Base-by-base conservation (phyloP, 2,329 filamentous ascomycete species). In the Spiromastix sp. region DNA sequence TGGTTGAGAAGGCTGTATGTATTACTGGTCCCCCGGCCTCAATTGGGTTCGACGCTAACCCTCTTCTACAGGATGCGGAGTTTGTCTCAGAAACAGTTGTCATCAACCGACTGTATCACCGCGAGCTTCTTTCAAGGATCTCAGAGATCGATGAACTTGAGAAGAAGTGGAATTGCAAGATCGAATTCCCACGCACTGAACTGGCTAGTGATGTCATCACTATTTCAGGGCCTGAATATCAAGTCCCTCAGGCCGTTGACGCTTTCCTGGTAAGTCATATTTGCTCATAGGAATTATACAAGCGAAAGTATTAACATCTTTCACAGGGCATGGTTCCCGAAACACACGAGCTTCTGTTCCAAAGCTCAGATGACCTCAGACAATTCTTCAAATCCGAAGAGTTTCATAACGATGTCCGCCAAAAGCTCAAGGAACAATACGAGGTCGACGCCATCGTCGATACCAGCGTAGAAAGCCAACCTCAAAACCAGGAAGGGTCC, bases 141-240 rank as follows among this genome's bases (percentile, higher is more conserved):
- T 69, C 75, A 29, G 85, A 95, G 53, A 85, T 98, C 39, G 89
- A 96, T 47, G 85, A 91, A 48, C 71, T 98, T 34, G 91, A 98
- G 67, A 93, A 93, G 71, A 95, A 94, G 64, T 96, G 87, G 81
- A 96, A 96, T 60, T 98, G 91, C 78, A 96, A 96, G 68, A 93
- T 98, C 54, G 84, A 86, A 48, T 98, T 98, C 56, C 91, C 91
- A 5, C 94, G 87, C 63, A 96, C 91, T 7, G 91, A 98, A 59
- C 83, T 93, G 61, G 91, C 91, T 15, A 96, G 89, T 56, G 91
- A 98, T 53, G 82, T 93, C 53, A 86, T 98, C 35, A 93, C 82
- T 12, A 86, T 98, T 39, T 94, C 86, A 42, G 91, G 91, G 4
- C 91, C 91, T 32, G 89, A 96, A 65, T 98, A 93, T 74, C 91